These are phyloP conservation scores for Mallotus repandus DNA, from an alignment of 441 rosid genomes.

Conservation along the genomic window DNA sequence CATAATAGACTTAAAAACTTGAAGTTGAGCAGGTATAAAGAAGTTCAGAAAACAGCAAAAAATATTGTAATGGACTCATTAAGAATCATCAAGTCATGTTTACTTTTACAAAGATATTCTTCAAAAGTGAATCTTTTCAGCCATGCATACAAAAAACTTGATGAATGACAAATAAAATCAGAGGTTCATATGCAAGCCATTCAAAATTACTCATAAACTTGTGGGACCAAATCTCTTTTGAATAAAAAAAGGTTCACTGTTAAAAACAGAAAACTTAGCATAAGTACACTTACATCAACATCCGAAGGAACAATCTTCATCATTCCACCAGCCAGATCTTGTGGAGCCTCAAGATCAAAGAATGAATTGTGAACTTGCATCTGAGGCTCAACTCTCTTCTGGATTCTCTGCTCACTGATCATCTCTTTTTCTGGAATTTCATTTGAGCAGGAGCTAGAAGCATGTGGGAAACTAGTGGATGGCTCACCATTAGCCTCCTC, in stretches of 20 bases:
- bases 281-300: slow-evolving; percentile 55
- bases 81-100: neutral
- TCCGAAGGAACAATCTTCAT: slow-evolving; percentile 80
- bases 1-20: no score
- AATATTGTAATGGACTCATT: no score
- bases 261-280: neutral
- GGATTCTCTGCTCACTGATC: slow-evolving; percentile 33
- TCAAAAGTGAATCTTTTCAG: neutral
- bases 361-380: slow-evolving; percentile 37
- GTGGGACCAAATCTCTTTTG: neutral
- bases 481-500: slow-evolving; percentile 70
- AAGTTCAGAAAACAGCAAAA: neutral
- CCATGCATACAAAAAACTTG: no score
- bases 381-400: slow-evolving; percentile 40
- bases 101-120: neutral
- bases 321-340: slow-evolving; percentile 79
- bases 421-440: slow-evolving; percentile 49
- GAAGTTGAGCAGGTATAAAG: neutral
- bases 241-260: neutral
- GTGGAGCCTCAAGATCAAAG: slow-evolving; percentile 55
- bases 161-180: slow-evolving; percentile 8
- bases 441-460: slow-evolving; percentile 56
- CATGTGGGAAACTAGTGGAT: slow-evolving; percentile 42
- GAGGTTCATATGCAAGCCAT: slow-evolving; percentile 17
- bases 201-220: neutral